Percentiles rank a stretch among this genome's conserved stretches.
Evolutionary conservation across 148 eudicot genomes (phyloP).

Genomic region (Spergularia bocconei): DNA sequence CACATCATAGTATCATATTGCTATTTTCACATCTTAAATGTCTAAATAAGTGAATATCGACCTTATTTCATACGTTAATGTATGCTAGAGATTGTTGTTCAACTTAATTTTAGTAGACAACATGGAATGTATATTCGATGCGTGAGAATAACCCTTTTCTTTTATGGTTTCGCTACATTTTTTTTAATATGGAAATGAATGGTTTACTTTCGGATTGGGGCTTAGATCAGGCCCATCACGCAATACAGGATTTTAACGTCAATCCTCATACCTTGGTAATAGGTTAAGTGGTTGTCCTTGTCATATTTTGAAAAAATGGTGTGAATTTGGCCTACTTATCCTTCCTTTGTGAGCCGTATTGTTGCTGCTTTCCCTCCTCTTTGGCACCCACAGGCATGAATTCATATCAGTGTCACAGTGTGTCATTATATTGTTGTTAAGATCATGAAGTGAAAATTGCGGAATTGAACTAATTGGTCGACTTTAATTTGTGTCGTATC

Average conservation of each 20-base stretch:
- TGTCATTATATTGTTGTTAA: neutral
- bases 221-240: too few relatives aligned
- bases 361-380: slow-evolving; percentile 11
- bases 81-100: too few relatives aligned
- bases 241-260: neutral
- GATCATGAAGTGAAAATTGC: neutral
- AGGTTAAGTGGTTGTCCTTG: slow-evolving; percentile 27
- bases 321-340: slow-evolving; percentile 20
- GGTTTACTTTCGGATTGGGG: too few relatives aligned
- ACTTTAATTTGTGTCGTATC: too few relatives aligned
- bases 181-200: too few relatives aligned
- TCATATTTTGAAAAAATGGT: slow-evolving; percentile 18
- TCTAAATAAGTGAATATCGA: too few relatives aligned
- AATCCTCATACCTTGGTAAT: slow-evolving; percentile 17
- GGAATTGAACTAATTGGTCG: neutral
- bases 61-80: too few relatives aligned
- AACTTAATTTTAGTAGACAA: too few relatives aligned
- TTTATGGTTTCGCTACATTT: too few relatives aligned
- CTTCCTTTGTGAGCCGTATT: slow-evolving; percentile 16
- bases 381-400: slow-evolving; percentile 6
- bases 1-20: neutral
- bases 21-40: too few relatives aligned
- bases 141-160: too few relatives aligned
- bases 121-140: too few relatives aligned
- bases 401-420: neutral